Evolutionary conservation across 257 asterid species (phyloP).

Genomic region (Cinchona pubescens): DNA sequence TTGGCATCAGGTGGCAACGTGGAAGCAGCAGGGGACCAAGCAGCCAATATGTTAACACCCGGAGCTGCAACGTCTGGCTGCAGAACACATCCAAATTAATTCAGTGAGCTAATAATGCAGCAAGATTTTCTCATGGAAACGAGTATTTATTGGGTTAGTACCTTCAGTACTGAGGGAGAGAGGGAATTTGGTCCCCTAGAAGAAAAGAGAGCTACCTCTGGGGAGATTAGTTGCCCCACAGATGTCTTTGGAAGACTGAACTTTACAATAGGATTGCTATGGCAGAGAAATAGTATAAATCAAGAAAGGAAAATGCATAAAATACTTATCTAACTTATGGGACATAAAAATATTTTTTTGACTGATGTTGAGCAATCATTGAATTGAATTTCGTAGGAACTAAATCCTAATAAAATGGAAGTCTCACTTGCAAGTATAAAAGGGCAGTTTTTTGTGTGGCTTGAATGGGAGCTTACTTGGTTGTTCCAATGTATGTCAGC

Average conservation of each 20-base stretch:
- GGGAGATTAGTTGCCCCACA: constrained; percentile 32
- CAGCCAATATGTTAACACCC: constrained; percentile 33
- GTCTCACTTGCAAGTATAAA: neutral
- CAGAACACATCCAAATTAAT: neutral
- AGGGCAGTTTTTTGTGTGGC: neutral
- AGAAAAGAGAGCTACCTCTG: constrained; percentile 37
- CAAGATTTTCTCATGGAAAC: neutral
- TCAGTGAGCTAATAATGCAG: neutral
- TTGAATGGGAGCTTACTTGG: neutral
- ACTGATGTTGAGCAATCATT: neutral
- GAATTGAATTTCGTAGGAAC: neutral
- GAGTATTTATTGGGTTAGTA: neutral
- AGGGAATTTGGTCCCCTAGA: constrained; percentile 44
- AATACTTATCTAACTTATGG: neutral
- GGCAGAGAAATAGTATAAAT: neutral
- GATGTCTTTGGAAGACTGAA: constrained; percentile 34
- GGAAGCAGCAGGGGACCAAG: constrained; percentile 34
- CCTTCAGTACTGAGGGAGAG: constrained; percentile 35
- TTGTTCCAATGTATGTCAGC: constrained; percentile 27
- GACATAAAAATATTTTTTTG: neutral
- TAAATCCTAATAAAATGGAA: neutral
- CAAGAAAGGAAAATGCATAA: neutral
- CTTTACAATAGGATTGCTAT: constrained; percentile 37
- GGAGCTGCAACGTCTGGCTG: constrained; percentile 45
- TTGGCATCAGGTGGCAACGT: constrained; percentile 18